phyloP scores from a whole-genome alignment of 495 filamentous ascomycete species.

The Clohesyomyces aquaticus region DNA sequence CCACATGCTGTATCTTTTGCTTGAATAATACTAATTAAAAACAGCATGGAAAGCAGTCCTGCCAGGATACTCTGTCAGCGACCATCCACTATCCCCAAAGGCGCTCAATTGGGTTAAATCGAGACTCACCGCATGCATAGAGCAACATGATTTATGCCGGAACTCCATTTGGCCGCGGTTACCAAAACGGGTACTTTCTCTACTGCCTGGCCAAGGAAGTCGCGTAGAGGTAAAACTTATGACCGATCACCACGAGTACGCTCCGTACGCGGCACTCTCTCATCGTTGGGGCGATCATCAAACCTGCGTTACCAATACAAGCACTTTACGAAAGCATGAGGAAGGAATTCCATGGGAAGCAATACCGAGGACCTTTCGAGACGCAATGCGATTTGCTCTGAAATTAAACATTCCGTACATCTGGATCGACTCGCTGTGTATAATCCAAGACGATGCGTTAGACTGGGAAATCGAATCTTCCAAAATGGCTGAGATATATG shows the following conservation, averaged over 20 bases:
- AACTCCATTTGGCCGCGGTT: background rate
- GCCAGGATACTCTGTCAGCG: slow-evolving; percentile 8
- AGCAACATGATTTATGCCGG: background rate
- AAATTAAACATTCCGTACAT: slow-evolving; percentile 13
- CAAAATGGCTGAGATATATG: slow-evolving; percentile 18
- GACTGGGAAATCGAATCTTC: slow-evolving; percentile 24
- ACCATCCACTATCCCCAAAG: background rate
- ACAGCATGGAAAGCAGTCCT: slow-evolving; percentile 11
- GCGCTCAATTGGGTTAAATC: slow-evolving; percentile 3
- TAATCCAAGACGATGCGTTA: no score
- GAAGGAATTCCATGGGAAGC: slow-evolving; percentile 2
- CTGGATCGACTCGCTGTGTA: slow-evolving; percentile 3
- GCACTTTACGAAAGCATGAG: slow-evolving; percentile 6
- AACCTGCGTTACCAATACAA: slow-evolving; percentile 4
- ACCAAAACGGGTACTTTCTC: slow-evolving; percentile 9
- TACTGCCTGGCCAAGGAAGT: no score
- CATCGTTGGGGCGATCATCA: slow-evolving; percentile 24
- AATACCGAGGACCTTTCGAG: slow-evolving; percentile 21
- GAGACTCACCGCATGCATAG: background rate
- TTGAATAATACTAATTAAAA: no score
- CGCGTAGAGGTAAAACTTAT: no score
- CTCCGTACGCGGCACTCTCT: slow-evolving; percentile 5
- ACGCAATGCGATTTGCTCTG: slow-evolving; percentile 15
- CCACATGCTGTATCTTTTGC: no score
- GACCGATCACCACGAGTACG: background rate